These are phyloP conservation scores for Thielaviopsis populi DNA, from an alignment of 2,329 filamentous ascomycete genomes.

Conservation along the genomic window DNA sequence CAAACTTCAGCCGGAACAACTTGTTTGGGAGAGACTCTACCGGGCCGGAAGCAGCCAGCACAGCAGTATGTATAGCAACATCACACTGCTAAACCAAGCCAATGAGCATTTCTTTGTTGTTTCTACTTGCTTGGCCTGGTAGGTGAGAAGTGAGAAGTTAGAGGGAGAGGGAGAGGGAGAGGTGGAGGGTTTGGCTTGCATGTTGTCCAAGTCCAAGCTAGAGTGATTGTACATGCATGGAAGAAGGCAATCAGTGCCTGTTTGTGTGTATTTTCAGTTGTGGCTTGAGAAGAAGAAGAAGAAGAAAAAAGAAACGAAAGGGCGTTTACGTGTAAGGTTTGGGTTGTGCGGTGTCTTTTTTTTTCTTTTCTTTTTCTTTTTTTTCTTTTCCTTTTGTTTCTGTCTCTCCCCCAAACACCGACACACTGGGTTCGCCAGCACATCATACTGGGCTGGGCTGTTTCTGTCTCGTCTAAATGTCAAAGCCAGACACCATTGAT, in stretches of 20 bases:
- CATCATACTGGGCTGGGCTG: not conserved
- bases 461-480: not conserved
- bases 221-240: no score
- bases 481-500: not conserved
- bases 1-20: not conserved
- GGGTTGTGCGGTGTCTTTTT: not conserved
- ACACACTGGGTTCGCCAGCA: not conserved
- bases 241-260: no score
- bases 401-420: not conserved
- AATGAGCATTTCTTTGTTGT: no score
- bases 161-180: no score
- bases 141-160: no score
- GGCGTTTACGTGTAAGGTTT: not conserved
- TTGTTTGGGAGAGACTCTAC: not conserved
- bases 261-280: not conserved
- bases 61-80: no score
- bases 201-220: not conserved
- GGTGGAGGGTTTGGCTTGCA: not conserved
- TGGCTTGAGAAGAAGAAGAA: not conserved
- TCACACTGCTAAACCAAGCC: no score
- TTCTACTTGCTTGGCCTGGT: no score
- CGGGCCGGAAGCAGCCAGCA: not conserved
- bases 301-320: not conserved
- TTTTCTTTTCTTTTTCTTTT: not conserved
- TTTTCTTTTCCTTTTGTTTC: not conserved